Evolutionary conservation across 2,329 filamentous ascomycete species (phyloP).

Genomic region (Thelonectria blattea): DNA sequence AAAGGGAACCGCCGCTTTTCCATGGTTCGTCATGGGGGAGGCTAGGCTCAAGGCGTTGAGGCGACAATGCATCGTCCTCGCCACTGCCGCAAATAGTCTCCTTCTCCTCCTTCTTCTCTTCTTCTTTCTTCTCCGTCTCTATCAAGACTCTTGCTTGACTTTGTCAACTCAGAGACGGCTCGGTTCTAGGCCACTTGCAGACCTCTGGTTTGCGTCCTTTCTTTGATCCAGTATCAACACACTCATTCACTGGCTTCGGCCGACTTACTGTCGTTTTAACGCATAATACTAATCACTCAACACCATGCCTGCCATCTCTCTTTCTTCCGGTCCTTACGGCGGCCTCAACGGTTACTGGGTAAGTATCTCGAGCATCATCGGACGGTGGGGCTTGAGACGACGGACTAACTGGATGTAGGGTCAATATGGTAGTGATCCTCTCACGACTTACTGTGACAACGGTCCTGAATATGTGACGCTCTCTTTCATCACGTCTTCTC

Average conservation of each 20-base stretch:
- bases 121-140: conserved; percentile 30
- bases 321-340: conserved; percentile 36
- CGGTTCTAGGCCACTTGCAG: conserved; percentile 42
- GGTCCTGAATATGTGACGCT: conserved; percentile 48
- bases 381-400: background rate
- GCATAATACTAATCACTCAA: conserved; percentile 24
- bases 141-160: conserved; percentile 33
- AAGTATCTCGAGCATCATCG: conserved; percentile 14
- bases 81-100: conserved; percentile 14
- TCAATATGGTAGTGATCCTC: conserved; percentile 42
- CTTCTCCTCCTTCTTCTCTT: conserved; percentile 40
- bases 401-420: conserved; percentile 38
- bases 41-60: background rate
- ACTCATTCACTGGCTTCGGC: conserved; percentile 44
- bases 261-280: conserved; percentile 44
- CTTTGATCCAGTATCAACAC: conserved; percentile 42
- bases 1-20: conserved; percentile 34
- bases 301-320: conserved; percentile 35
- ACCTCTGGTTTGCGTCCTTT: conserved; percentile 49
- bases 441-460: conserved; percentile 45
- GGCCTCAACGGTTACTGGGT: conserved; percentile 51
- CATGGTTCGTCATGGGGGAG: conserved; percentile 20
- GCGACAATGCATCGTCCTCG: conserved; percentile 5
- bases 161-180: conserved; percentile 39
- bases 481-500: conserved; percentile 47